These are phyloP conservation scores for Prunus yedoensis DNA, from an alignment of 331 rosid species.

Conservation along the genomic window DNA sequence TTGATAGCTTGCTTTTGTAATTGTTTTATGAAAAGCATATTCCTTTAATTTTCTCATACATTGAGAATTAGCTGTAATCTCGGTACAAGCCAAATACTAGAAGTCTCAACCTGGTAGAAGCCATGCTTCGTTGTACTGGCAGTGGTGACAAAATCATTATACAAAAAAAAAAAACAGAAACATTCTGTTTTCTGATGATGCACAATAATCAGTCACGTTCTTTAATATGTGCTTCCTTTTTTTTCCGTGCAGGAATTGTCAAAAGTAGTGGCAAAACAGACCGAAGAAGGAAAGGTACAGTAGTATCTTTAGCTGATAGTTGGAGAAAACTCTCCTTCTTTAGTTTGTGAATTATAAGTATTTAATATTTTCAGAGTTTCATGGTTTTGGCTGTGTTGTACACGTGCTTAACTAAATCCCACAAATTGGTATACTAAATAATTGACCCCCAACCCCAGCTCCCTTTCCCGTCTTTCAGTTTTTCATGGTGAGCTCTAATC, in stretches of 20 bases:
- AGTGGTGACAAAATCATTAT: not conserved
- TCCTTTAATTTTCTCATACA: not conserved
- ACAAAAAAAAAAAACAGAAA: not conserved
- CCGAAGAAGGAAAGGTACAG: conserved; percentile 96
- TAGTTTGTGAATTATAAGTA: conserved; percentile 3
- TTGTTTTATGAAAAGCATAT: not conserved
- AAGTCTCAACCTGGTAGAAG: not conserved
- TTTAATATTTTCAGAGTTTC: not conserved
- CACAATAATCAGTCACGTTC: not conserved
- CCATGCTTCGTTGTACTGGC: not conserved
- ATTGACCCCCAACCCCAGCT: not conserved
- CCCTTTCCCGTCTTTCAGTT: not conserved
- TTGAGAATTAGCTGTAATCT: not conserved
- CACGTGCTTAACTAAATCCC: not conserved
- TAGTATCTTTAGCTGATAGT: conserved; percentile 7
- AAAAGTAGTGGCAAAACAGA: conserved; percentile 80
- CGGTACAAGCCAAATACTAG: not conserved
- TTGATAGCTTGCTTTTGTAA: not conserved
- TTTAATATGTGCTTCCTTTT: not conserved
- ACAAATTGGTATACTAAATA: not conserved
- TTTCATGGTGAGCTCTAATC: not conserved
- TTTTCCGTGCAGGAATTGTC: conserved; percentile 63
- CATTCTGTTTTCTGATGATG: not conserved
- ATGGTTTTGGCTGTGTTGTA: not conserved
- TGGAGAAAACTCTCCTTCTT: conserved; percentile 16